Conservation (phyloP, 345 rosid genomes). For the Sisymbrium irio region DNA sequence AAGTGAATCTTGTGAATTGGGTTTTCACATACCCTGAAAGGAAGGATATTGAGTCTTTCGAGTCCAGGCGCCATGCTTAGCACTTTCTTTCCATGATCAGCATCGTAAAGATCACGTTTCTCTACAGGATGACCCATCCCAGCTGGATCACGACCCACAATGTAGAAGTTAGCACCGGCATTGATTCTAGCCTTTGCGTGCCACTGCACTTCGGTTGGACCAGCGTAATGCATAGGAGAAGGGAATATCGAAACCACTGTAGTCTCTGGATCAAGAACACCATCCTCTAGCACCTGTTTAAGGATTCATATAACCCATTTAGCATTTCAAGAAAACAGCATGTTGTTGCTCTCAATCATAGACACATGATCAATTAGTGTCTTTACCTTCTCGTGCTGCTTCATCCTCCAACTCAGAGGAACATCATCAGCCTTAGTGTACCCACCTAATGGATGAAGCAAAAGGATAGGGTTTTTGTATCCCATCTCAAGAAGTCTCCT, state of each 20-base stretch:
- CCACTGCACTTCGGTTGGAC: conserved; percentile 99
- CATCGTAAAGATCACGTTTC: conserved; percentile 92
- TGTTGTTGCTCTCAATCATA: not conserved
- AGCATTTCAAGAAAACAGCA: not conserved
- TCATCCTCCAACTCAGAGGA: conserved; percentile 97
- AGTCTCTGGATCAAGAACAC: conserved; percentile 98
- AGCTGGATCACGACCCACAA: conserved; percentile 99
- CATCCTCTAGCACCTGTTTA: conserved; percentile 86
- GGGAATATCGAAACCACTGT: conserved; percentile 97
- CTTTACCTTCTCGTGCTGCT: conserved; percentile 88
- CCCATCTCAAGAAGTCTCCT: conserved; percentile 94
- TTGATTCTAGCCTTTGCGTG: conserved; percentile 98
- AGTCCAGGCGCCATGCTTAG: conserved; percentile 97
- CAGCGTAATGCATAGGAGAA: conserved; percentile 98
- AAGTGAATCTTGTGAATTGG: not conserved
- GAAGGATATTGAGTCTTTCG: conserved; percentile 92
- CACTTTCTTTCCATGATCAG: conserved; percentile 98
- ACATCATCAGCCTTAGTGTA: conserved; percentile 98
- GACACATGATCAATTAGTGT: not conserved
- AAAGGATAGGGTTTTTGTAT: conserved; percentile 82
- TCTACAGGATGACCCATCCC: conserved; percentile 98
- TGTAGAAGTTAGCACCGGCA: conserved; percentile 98
- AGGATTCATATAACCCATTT: not conserved
- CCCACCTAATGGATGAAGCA: conserved; percentile 97
- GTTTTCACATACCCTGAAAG: conserved; percentile 69